Evolutionary conservation across 495 filamentous ascomycete genomes (phyloP).

Genomic region (Hyphodiscus hymeniophilus): DNA sequence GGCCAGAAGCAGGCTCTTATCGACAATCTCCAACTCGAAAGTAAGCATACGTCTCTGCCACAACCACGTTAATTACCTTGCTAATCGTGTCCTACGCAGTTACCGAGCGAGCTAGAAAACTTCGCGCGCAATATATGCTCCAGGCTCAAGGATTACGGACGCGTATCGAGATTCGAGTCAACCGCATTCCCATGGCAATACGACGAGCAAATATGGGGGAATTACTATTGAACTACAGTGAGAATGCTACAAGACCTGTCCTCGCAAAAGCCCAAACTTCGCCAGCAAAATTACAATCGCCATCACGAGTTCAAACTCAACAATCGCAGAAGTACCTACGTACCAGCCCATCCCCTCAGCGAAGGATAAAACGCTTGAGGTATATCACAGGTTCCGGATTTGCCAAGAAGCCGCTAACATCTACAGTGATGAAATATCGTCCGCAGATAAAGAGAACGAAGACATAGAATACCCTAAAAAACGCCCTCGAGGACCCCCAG

Average conservation of each 20-base stretch:
- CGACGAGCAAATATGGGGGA: slow-evolving; percentile 81
- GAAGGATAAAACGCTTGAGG: slow-evolving; percentile 55
- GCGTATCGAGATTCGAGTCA: slow-evolving; percentile 89
- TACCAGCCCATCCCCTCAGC: slow-evolving; percentile 21
- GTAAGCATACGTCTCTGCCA: slow-evolving; percentile 40
- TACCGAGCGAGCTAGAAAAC: slow-evolving; percentile 82
- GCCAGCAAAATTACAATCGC: slow-evolving; percentile 16
- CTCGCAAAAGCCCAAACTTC: slow-evolving; percentile 9
- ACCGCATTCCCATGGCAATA: slow-evolving; percentile 76
- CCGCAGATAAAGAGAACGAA: slow-evolving; percentile 75
- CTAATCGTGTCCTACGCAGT: slow-evolving; percentile 44
- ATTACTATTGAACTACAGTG: slow-evolving; percentile 37
- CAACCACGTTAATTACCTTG: neutral
- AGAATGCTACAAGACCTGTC: slow-evolving; percentile 15
- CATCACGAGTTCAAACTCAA: slow-evolving; percentile 14
- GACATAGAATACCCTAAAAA: slow-evolving; percentile 51
- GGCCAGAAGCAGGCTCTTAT: slow-evolving; percentile 82
- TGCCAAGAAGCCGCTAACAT: slow-evolving; percentile 2
- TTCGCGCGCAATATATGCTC: slow-evolving; percentile 82
- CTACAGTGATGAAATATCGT: slow-evolving; percentile 49
- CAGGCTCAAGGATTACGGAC: slow-evolving; percentile 77
- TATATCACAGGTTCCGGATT: slow-evolving; percentile 22
- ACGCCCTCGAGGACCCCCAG: slow-evolving; percentile 33
- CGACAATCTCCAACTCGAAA: slow-evolving; percentile 88
- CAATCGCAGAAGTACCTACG: slow-evolving; percentile 18